A percentile compares a stretch with the other conserved stretches of the same genome.
Conservation (phyloP, 805 yeast species). For the Kodamaea fukazawae region DNA sequence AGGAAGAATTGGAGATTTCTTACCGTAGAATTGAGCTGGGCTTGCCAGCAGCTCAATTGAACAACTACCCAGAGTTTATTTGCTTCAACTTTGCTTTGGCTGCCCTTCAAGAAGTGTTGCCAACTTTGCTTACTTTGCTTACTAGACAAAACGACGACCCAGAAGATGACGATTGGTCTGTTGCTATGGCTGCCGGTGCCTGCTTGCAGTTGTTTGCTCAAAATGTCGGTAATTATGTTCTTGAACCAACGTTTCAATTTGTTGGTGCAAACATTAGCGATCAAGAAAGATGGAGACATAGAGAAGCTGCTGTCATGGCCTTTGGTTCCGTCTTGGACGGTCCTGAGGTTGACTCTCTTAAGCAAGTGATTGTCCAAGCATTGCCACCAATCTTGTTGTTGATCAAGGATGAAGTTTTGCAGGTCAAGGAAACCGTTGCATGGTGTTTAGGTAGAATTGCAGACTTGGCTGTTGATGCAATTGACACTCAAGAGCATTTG, state of each 20-base stretch:
- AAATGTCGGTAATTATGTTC: slow-evolving; percentile 80
- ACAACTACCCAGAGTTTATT: slow-evolving; percentile 40
- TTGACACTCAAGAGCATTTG: slow-evolving; percentile 61
- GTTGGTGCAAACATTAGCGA: slow-evolving; percentile 69
- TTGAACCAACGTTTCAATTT: slow-evolving; percentile 79
- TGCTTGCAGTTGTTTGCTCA: slow-evolving; percentile 93
- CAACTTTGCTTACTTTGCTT: slow-evolving; percentile 74
- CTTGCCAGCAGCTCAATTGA: slow-evolving; percentile 33
- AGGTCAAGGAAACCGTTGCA: slow-evolving; percentile 94
- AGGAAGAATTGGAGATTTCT: slow-evolving; percentile 85
- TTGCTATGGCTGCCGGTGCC: slow-evolving; percentile 98
- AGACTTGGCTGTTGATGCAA: slow-evolving; percentile 75
- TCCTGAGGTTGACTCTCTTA: slow-evolving; percentile 72
- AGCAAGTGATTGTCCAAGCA: slow-evolving; percentile 73
- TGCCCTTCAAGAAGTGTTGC: slow-evolving; percentile 82
- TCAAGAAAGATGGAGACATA: slow-evolving; percentile 63
- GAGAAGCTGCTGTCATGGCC: slow-evolving; percentile 99
- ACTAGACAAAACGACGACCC: slow-evolving; percentile 90
- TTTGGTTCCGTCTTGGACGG: slow-evolving; percentile 97
- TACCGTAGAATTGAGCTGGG: slow-evolving; percentile 63
- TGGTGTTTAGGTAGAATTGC: slow-evolving; percentile 98
- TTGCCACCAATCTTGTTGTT: slow-evolving; percentile 71
- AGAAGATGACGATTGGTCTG: slow-evolving; percentile 96
- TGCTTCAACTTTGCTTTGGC: slow-evolving; percentile 80
- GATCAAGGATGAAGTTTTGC: slow-evolving; percentile 72